phyloP scores from a whole-genome alignment of 768 basidiomycete species.

The Goffeauzyma gilvescens region DNA sequence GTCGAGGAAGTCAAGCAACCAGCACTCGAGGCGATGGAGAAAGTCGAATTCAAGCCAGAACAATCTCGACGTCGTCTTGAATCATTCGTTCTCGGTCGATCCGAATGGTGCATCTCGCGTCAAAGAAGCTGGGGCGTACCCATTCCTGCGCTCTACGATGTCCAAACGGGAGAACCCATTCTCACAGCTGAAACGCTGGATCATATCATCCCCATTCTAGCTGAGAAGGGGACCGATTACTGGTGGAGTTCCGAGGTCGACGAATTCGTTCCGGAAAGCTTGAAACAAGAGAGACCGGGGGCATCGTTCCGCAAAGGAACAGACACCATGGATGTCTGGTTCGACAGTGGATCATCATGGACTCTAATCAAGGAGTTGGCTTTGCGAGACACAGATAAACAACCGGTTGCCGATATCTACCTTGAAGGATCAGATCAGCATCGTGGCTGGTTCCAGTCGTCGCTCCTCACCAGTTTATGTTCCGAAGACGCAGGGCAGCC shows the following conservation, averaged over 20 bases:
- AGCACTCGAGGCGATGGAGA: constrained; percentile 49
- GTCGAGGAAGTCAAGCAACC: constrained; percentile 60
- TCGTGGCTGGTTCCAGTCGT: constrained; percentile 97
- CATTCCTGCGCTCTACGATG: constrained; percentile 67
- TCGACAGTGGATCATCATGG: constrained; percentile 93
- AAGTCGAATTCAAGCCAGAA: constrained; percentile 57
- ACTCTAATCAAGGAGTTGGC: constrained; percentile 41
- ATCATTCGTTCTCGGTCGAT: constrained; percentile 64
- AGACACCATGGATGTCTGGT: constrained; percentile 99
- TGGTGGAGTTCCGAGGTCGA: constrained; percentile 82
- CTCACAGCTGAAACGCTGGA: constrained; percentile 48
- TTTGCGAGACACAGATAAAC: constrained; percentile 23
- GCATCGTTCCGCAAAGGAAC: constrained; percentile 55
- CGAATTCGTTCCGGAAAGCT: constrained; percentile 51
- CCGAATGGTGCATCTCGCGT: constrained; percentile 97
- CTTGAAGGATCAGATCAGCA: constrained; percentile 95
- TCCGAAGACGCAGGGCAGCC: constrained; percentile 19
- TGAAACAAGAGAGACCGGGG: constrained; percentile 36
- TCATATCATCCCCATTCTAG: constrained; percentile 59
- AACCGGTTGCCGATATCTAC: constrained; percentile 55
- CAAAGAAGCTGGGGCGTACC: constrained; percentile 96
- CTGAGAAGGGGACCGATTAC: constrained; percentile 51
- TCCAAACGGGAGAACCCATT: constrained; percentile 43
- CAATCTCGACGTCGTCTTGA: constrained; percentile 67
- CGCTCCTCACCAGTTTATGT: constrained; percentile 60